Conservation (phyloP, 2,329 filamentous ascomycete species). For the Xylariomycetidae sp. region DNA sequence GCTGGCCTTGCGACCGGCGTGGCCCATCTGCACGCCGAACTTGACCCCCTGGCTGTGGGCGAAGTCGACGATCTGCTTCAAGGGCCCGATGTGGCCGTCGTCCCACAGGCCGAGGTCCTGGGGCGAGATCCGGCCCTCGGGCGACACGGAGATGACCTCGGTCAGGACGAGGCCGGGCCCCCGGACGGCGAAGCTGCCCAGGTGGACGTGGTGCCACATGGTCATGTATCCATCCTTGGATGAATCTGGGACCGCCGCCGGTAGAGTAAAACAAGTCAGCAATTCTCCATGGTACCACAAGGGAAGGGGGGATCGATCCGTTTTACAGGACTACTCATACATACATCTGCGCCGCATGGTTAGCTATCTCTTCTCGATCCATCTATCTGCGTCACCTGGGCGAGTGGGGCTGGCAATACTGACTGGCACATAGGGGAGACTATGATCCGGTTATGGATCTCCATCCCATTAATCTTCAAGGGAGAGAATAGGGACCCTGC, state of each 20-base stretch:
- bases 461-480: constrained; percentile 37
- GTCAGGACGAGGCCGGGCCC: constrained; percentile 28
- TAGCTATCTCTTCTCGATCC: too few species aligned
- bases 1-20: constrained; percentile 25
- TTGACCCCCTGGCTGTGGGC: constrained; percentile 22
- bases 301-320: too few species aligned
- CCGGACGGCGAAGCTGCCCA: constrained; percentile 31
- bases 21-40: constrained; percentile 26
- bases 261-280: too few species aligned
- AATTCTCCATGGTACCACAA: too few species aligned
- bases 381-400: too few species aligned
- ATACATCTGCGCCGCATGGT: too few species aligned
- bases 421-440: constrained; percentile 45
- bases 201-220: constrained; percentile 38
- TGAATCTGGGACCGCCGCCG: too few species aligned
- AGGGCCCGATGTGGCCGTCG: constrained; percentile 28
- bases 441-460: constrained; percentile 41
- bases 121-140: constrained; percentile 31
- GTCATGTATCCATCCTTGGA: constrained; percentile 36
- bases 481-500: constrained; percentile 35
- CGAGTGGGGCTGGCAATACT: neutral
- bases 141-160: constrained; percentile 26
- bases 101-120: constrained; percentile 20
- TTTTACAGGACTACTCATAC: too few species aligned
- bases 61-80: constrained; percentile 27